phyloP scores from a whole-genome alignment of 2,329 filamentous ascomycete species.

The Cryphonectria carpinicola region DNA sequence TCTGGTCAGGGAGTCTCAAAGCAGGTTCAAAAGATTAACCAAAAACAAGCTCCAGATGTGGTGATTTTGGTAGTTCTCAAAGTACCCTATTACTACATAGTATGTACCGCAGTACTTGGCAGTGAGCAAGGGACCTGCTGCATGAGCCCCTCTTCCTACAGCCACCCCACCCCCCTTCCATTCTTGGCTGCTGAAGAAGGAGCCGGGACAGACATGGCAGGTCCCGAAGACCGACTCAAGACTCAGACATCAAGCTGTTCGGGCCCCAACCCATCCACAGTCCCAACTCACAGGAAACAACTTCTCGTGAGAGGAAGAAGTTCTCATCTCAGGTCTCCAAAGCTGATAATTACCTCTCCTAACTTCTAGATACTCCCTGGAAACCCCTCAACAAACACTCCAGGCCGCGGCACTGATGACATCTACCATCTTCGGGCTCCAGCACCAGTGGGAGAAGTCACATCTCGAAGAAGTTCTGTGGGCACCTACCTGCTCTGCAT shows the following conservation, averaged over 20 bases:
- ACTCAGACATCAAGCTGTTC: background rate
- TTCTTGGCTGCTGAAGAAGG: background rate
- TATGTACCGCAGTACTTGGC: background rate
- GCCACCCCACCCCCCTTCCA: conserved; percentile 5
- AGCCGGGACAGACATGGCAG: background rate
- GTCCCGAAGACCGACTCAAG: background rate
- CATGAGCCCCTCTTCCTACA: background rate
- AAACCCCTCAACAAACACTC: background rate
- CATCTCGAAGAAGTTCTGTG: background rate
- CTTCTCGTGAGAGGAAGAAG: background rate
- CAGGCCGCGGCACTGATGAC: background rate
- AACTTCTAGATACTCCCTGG: background rate
- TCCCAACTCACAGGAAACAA: background rate
- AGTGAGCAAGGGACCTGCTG: background rate
- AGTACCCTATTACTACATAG: background rate
- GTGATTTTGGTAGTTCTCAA: background rate
- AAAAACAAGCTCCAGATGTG: background rate
- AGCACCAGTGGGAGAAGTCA: background rate
- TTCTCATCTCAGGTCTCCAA: background rate
- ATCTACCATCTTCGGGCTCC: background rate
- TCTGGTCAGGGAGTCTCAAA: no score
- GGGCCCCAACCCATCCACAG: background rate
- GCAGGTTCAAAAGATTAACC: no score
- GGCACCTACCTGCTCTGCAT: conserved; percentile 3
- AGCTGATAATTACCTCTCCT: background rate